Conservation (phyloP, 306 rosid genomes). For the Dicorynia guianensis region DNA sequence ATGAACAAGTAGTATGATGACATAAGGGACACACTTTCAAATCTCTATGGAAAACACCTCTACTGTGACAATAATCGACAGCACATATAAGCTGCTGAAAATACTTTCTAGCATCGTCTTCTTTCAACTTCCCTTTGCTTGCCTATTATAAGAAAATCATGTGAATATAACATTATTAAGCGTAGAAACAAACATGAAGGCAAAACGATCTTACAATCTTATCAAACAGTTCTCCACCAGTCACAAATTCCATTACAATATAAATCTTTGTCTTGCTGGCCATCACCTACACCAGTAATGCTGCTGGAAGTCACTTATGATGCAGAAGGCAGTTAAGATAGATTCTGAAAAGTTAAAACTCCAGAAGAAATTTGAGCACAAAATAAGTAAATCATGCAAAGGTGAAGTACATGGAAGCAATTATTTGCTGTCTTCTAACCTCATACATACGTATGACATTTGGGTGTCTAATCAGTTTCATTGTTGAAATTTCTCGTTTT, state of each 20-base stretch:
- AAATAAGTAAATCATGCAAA: slow-evolving; percentile 28
- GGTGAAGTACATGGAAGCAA: slow-evolving; percentile 7
- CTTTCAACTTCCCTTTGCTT: slow-evolving; percentile 84
- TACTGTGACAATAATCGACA: slow-evolving; percentile 94
- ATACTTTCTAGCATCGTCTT: slow-evolving; percentile 93
- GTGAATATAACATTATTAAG: background rate
- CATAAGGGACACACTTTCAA: slow-evolving; percentile 64
- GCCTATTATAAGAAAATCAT: slow-evolving; percentile 53
- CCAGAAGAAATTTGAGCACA: slow-evolving; percentile 22
- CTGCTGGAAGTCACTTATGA: slow-evolving; percentile 32
- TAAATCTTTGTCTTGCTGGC: slow-evolving; percentile 96
- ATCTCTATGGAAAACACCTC: slow-evolving; percentile 95
- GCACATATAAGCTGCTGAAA: slow-evolving; percentile 95
- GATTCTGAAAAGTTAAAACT: slow-evolving; percentile 11
- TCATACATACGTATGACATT: slow-evolving; percentile 92
- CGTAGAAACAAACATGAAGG: slow-evolving; percentile 19
- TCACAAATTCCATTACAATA: slow-evolving; percentile 89
- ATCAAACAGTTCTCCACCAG: slow-evolving; percentile 94
- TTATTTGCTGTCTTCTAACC: slow-evolving; percentile 58
- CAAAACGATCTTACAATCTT: slow-evolving; percentile 75
- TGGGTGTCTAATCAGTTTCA: slow-evolving; percentile 93
- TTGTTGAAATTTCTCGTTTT: slow-evolving; percentile 94
- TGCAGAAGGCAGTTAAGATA: slow-evolving; percentile 29
- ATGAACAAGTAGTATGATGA: background rate
- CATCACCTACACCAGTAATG: slow-evolving; percentile 75